phyloP scores from a whole-genome alignment of 1,284 basidiomycete species.

The Marasmius oreades region DNA sequence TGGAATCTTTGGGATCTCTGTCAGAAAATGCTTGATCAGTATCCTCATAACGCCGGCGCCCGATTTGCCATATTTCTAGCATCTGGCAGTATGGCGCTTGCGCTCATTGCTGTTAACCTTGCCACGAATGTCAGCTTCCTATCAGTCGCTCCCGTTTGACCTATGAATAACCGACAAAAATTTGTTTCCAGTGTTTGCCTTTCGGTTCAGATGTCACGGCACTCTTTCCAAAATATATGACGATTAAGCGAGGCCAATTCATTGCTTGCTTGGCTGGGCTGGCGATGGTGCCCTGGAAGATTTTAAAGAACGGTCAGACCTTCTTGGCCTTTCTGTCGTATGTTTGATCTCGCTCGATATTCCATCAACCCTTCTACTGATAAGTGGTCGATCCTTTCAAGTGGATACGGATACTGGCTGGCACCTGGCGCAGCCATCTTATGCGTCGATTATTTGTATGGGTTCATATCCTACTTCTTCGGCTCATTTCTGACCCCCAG shows the following conservation, averaged over 20 bases:
- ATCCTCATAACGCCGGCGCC: conserved; percentile 14
- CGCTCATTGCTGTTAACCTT: conserved; percentile 21
- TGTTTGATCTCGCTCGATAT: not conserved
- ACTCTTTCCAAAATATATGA: conserved; percentile 22
- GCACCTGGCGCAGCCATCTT: conserved; percentile 15
- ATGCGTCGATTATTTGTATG: conserved; percentile 15
- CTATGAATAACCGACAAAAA: no score
- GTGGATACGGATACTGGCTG: conserved; percentile 16
- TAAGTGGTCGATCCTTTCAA: conserved; percentile 1
- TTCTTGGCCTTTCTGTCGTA: conserved; percentile 13
- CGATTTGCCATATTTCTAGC: conserved; percentile 22
- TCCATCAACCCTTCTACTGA: not conserved
- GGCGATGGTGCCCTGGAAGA: conserved; percentile 22
- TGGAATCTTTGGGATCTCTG: conserved; percentile 18
- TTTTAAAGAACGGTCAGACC: conserved; percentile 8
- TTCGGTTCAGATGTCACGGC: conserved; percentile 23
- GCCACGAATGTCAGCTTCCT: conserved; percentile 19
- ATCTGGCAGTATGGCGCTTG: conserved; percentile 21
- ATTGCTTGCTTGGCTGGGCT: conserved; percentile 21
- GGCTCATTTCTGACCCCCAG: not conserved
- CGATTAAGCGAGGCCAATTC: conserved; percentile 22
- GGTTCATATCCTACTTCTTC: not conserved
- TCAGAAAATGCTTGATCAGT: conserved; percentile 15
- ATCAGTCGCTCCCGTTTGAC: not conserved
- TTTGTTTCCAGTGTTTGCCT: conserved; percentile 14